phyloP scores from a whole-genome alignment of 2,329 filamentous ascomycete species.

The Fusarium falciforme region DNA sequence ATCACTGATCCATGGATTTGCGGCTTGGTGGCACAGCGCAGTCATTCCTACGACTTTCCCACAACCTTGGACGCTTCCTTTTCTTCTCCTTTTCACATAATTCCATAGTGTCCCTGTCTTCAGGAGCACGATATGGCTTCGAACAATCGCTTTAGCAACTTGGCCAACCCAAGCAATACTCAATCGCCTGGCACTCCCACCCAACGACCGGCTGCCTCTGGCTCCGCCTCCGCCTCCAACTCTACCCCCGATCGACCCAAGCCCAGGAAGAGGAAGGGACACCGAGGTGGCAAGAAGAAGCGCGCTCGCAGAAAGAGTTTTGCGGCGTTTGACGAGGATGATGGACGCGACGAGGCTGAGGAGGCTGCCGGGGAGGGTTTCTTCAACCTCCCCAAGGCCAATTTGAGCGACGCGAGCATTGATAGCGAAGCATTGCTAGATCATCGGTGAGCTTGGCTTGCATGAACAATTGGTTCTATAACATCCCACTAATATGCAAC shows the following conservation, averaged over 20 bases:
- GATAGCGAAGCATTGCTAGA: constrained; percentile 91
- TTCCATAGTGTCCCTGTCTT: background rate
- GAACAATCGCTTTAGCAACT: constrained; percentile 47
- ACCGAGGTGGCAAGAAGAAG: constrained; percentile 83
- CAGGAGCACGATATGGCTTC: constrained; percentile 43
- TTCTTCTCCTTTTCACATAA: constrained; percentile 7
- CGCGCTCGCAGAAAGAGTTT: constrained; percentile 84
- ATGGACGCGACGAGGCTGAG: constrained; percentile 56
- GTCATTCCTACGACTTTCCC: constrained; percentile 12
- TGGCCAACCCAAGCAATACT: constrained; percentile 33
- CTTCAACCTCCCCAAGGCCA: constrained; percentile 63
- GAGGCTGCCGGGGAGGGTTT: constrained; percentile 55
- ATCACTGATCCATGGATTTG: constrained; percentile 31
- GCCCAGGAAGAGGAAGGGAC: constrained; percentile 74
- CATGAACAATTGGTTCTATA: background rate
- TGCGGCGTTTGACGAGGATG: constrained; percentile 68
- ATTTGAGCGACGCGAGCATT: constrained; percentile 84
- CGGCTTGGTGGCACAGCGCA: background rate
- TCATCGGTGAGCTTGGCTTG: constrained; percentile 70
- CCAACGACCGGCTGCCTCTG: constrained; percentile 26
- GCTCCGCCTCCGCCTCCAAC: constrained; percentile 26
- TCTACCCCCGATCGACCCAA: constrained; percentile 29
- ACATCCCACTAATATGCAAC: background rate
- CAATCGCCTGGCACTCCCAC: constrained; percentile 11
- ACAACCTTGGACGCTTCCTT: background rate